A percentile compares a stretch with the other conserved stretches of the same genome.
phyloP scores from a whole-genome alignment of 2,329 filamentous ascomycete genomes.

The Colletotrichum cordylinicola region DNA sequence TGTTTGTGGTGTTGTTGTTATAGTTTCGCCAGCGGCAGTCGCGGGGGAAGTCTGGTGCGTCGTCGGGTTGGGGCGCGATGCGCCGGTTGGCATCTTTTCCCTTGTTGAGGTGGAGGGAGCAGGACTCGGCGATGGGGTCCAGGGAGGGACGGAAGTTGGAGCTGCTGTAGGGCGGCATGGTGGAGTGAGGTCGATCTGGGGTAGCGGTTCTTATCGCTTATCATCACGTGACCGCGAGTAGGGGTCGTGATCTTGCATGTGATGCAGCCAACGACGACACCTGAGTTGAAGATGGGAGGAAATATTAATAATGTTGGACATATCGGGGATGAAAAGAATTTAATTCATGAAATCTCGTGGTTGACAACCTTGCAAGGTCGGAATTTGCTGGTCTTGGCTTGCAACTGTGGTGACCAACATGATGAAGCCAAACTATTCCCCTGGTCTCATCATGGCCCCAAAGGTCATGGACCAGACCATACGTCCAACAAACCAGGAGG shows the following conservation, averaged over 20 bases:
- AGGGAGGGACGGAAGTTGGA: constrained; percentile 11
- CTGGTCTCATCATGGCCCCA: not conserved
- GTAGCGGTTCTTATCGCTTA: constrained; percentile 15
- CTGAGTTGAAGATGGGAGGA: not conserved
- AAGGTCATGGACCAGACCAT: not conserved
- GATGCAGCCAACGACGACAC: not conserved
- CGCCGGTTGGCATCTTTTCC: constrained; percentile 14
- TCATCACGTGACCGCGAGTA: constrained; percentile 16
- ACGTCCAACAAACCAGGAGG: accelerated
- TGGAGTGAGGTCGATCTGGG: constrained; percentile 4
- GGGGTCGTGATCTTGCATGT: constrained; percentile 15
- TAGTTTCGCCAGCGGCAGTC: not conserved
- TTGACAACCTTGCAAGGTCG: too few species aligned
- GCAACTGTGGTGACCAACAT: too few species aligned
- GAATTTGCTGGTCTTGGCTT: too few species aligned
- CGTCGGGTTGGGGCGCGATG: not conserved
- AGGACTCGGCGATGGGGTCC: constrained; percentile 6
- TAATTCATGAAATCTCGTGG: too few species aligned
- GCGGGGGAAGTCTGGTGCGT: not conserved
- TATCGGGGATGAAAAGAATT: not conserved
- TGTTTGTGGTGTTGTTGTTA: not conserved
- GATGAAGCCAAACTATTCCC: not conserved
- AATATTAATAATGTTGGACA: not conserved
- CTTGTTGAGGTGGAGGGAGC: not conserved
- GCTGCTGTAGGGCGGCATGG: constrained; percentile 12